Percentiles rank a stretch among this genome's conserved stretches.
phyloP scores from a whole-genome alignment of 305 asterid species.

The Solanum chacoense region DNA sequence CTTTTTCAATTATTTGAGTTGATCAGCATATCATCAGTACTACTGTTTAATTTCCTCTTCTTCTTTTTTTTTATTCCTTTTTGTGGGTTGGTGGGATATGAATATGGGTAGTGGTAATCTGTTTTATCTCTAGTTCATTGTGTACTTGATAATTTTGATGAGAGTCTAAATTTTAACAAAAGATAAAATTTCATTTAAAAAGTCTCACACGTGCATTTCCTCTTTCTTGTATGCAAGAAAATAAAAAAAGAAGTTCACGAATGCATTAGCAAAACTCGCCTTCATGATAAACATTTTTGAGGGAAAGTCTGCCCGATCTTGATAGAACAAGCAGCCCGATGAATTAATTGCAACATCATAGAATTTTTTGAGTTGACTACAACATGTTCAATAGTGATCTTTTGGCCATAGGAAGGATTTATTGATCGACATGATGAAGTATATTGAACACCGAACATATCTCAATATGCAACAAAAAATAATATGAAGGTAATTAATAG shows the following conservation, averaged over 20 bases:
- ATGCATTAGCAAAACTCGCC: background rate
- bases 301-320: fast-evolving
- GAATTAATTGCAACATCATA: background rate
- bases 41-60: background rate
- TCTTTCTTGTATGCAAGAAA: background rate
- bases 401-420: background rate
- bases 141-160: background rate
- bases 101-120: background rate
- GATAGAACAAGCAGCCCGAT: background rate
- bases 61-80: background rate
- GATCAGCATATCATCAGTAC: background rate
- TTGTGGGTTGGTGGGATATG: background rate
- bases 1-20: background rate
- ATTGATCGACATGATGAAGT: background rate
- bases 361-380: background rate
- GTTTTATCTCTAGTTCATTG: background rate
- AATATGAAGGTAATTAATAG: background rate
- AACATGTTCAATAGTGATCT: too few relatives aligned
- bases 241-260: background rate
- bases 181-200: background rate
- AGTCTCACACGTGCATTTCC: background rate
- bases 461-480: background rate
- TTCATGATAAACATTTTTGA: too few relatives aligned
- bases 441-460: background rate
- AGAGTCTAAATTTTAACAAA: background rate